Evolutionary conservation across 169 alveolate species (phyloP).

Genomic region (Plasmodium vinckei): DNA sequence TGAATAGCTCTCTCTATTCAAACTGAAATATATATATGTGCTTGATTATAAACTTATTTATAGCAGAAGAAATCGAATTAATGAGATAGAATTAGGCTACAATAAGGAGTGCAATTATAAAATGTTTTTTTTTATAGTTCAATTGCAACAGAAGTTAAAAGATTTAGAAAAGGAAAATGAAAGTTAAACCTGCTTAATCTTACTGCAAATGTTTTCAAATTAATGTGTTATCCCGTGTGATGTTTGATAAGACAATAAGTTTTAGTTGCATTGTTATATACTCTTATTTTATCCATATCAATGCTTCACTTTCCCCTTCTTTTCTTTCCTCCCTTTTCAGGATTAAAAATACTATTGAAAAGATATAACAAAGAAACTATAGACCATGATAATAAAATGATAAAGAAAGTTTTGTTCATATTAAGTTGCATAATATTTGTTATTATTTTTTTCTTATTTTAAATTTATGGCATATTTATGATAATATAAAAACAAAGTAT

Average conservation of each 20-base stretch:
- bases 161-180: constrained; percentile 69
- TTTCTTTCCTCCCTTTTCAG: constrained; percentile 11
- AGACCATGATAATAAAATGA: constrained; percentile 46
- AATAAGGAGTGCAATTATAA: constrained; percentile 70
- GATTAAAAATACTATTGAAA: constrained; percentile 35
- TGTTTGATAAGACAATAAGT: too few species aligned
- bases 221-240: background rate
- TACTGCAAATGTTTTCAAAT: background rate
- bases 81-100: constrained; percentile 31
- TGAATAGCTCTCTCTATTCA: too few species aligned
- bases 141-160: constrained; percentile 62
- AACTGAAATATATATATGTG: too few species aligned
- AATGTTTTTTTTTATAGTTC: constrained; percentile 65
- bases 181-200: constrained; percentile 7
- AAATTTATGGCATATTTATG: constrained; percentile 4
- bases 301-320: background rate
- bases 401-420: constrained; percentile 34
- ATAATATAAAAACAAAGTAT: background rate
- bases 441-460: constrained; percentile 60
- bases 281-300: background rate
- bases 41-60: background rate
- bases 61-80: constrained; percentile 24
- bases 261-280: background rate
- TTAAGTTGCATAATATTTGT: constrained; percentile 44
- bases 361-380: constrained; percentile 68